Evolutionary conservation across 1,139 yeast genomes (phyloP).

Genomic region (Arxiozyma slooffiae): DNA sequence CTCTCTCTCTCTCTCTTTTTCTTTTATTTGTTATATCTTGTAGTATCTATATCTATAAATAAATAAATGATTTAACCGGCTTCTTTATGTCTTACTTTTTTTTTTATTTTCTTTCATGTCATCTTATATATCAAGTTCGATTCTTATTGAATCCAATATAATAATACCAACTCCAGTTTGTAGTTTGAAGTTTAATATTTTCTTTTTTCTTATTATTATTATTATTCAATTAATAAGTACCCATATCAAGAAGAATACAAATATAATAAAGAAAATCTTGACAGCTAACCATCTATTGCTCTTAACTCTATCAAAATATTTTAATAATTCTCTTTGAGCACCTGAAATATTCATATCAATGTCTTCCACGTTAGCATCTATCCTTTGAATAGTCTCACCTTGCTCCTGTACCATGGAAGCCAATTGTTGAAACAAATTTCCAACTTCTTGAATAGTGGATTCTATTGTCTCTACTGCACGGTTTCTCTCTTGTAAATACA

Average conservation of each 20-base stretch:
- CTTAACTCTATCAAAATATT: conserved; percentile 79
- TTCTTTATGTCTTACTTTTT: not conserved
- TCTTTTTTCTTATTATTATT: conserved; percentile 6
- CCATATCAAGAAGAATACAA: conserved; percentile 70
- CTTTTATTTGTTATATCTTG: too few relatives aligned
- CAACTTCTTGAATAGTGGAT: conserved; percentile 91
- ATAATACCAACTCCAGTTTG: too few relatives aligned
- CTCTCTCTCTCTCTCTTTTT: too few relatives aligned
- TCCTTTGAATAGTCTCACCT: conserved; percentile 90
- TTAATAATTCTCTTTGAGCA: conserved; percentile 87
- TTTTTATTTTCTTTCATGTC: too few relatives aligned
- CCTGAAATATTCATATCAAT: conserved; percentile 80
- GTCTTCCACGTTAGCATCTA: conserved; percentile 92
- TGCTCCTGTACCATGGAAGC: conserved; percentile 98
- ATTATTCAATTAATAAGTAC: conserved; percentile 52
- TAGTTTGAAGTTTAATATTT: too few relatives aligned
- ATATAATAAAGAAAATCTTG: conserved; percentile 79
- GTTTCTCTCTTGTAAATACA: conserved; percentile 75
- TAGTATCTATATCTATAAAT: too few relatives aligned
- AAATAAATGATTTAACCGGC: too few relatives aligned
- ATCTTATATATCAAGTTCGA: too few relatives aligned
- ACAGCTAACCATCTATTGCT: conserved; percentile 88
- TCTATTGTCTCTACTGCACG: conserved; percentile 94
- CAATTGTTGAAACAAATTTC: conserved; percentile 84
- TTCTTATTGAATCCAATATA: too few relatives aligned